Evolutionary conservation across 2,329 filamentous ascomycete species (phyloP).

Genomic region (Macrophomina pseudophaseolina): DNA sequence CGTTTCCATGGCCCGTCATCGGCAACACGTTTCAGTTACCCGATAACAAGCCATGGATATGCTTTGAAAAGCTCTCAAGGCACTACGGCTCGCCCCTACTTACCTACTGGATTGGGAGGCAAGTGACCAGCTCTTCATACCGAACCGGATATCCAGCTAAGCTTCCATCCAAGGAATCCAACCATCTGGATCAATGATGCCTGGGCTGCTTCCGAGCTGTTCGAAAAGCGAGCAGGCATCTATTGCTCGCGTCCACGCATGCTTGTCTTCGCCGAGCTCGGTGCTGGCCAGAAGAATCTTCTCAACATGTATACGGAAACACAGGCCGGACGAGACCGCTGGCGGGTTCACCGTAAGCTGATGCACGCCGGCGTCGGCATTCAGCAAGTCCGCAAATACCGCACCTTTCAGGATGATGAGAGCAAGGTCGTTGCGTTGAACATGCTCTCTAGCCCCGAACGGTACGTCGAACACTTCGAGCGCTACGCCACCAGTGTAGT

Average conservation of each 20-base stretch:
- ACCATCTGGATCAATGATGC: slow-evolving; percentile 52
- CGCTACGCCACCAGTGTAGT: slow-evolving; percentile 60
- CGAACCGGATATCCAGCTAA: slow-evolving; percentile 35
- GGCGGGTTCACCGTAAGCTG: slow-evolving; percentile 40
- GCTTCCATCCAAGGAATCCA: slow-evolving; percentile 45
- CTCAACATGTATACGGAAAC: slow-evolving; percentile 43
- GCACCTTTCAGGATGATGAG: slow-evolving; percentile 65
- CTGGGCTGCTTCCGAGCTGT: slow-evolving; percentile 57
- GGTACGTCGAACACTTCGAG: slow-evolving; percentile 61
- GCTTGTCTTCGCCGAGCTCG: slow-evolving; percentile 52
- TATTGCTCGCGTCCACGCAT: slow-evolving; percentile 58
- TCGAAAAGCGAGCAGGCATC: slow-evolving; percentile 58
- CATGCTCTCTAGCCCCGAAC: slow-evolving; percentile 50
- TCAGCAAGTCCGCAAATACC: slow-evolving; percentile 61
- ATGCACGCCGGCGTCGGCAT: slow-evolving; percentile 44
- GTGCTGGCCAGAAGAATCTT: slow-evolving; percentile 42
- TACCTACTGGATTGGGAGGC: slow-evolving; percentile 59
- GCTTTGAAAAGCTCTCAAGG: slow-evolving; percentile 61
- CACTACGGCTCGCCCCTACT: slow-evolving; percentile 56
- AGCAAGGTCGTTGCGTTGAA: slow-evolving; percentile 61
- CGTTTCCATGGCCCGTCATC: slow-evolving; percentile 59
- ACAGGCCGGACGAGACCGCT: slow-evolving; percentile 38
- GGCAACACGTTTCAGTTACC: slow-evolving; percentile 63
- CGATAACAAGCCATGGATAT: slow-evolving; percentile 62
- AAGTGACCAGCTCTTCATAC: slow-evolving; percentile 20